Evolutionary conservation across 805 yeast genomes (phyloP).

Genomic region (Kodamaea jinghongensis): DNA sequence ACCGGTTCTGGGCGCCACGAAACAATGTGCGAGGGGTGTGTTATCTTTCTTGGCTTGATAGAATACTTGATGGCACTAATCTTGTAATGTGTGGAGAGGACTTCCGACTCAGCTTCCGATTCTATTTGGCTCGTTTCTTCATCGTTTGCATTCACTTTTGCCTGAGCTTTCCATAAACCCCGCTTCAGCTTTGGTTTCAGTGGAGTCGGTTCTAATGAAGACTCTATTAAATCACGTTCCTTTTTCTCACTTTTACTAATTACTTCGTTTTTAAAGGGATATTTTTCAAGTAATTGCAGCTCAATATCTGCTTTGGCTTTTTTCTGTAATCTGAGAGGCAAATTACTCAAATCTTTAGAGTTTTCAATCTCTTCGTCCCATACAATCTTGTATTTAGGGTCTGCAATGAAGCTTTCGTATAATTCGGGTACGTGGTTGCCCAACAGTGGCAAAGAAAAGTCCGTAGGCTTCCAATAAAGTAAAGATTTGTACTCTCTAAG

Average conservation of each 20-base stretch:
- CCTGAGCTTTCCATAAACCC: constrained; percentile 4
- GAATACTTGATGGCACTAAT: constrained; percentile 29
- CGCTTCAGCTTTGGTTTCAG: not conserved
- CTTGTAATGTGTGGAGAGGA: constrained; percentile 18
- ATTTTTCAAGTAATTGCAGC: constrained; percentile 26
- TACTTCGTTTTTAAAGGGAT: constrained; percentile 35
- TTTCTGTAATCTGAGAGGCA: constrained; percentile 42
- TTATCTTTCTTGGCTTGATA: constrained; percentile 34
- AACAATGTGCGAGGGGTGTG: constrained; percentile 46
- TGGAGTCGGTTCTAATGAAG: constrained; percentile 1
- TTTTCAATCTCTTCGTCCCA: constrained; percentile 33
- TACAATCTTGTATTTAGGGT: constrained; percentile 24
- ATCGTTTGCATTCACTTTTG: constrained; percentile 3
- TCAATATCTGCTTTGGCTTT: constrained; percentile 36
- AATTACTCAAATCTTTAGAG: constrained; percentile 21
- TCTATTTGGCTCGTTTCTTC: constrained; percentile 10
- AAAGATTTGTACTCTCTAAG: constrained; percentile 58
- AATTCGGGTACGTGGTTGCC: constrained; percentile 30
- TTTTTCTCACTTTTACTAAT: constrained; percentile 19
- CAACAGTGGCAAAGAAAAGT: constrained; percentile 21
- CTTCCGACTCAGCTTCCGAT: constrained; percentile 9
- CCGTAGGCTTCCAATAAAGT: constrained; percentile 59
- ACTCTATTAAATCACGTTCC: constrained; percentile 20
- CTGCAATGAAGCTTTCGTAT: constrained; percentile 28
- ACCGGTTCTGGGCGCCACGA: constrained; percentile 34